phyloP scores from a whole-genome alignment of 2,329 filamentous ascomycete genomes.

The Colletotrichum phormii region DNA sequence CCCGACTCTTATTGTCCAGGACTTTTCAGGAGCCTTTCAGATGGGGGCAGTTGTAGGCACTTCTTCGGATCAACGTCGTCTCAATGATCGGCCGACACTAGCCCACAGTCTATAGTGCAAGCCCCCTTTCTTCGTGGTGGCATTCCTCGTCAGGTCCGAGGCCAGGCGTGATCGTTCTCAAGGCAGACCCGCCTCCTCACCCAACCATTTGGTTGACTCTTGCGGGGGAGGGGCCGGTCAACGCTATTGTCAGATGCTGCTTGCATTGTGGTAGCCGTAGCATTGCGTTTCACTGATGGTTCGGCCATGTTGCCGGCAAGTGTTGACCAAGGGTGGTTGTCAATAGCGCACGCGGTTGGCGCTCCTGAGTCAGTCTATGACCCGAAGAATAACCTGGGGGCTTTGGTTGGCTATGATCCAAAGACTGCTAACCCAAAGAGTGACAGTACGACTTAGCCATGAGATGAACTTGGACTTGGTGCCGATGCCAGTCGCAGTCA shows the following conservation, averaged over 20 bases:
- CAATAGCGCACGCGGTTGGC: neutral
- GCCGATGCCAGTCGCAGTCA: neutral
- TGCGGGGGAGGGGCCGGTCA: slow-evolving; percentile 16
- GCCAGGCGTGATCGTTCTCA: neutral
- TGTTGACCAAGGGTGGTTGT: neutral
- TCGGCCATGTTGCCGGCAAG: neutral
- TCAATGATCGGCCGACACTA: slow-evolving; percentile 13
- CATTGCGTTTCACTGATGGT: slow-evolving; percentile 15
- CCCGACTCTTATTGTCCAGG: slow-evolving; percentile 26
- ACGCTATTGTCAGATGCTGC: neutral
- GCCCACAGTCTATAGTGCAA: neutral
- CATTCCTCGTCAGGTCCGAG: neutral
- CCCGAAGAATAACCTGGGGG: slow-evolving; percentile 14
- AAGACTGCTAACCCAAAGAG: slow-evolving; percentile 8
- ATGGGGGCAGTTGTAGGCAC: slow-evolving; percentile 16
- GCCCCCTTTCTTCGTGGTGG: neutral
- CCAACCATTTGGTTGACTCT: slow-evolving; percentile 11
- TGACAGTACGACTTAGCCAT: neutral
- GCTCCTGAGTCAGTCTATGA: slow-evolving; percentile 11
- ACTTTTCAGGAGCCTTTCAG: neutral
- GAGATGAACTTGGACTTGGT: slow-evolving; percentile 10
- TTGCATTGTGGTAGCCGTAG: slow-evolving; percentile 16
- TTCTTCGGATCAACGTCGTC: slow-evolving; percentile 29
- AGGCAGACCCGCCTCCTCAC: neutral
- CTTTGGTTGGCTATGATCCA: slow-evolving; percentile 10